These are phyloP conservation scores for Nicotiana tomentosiformis DNA, from an alignment of 257 asterid species.

Conservation along the genomic window DNA sequence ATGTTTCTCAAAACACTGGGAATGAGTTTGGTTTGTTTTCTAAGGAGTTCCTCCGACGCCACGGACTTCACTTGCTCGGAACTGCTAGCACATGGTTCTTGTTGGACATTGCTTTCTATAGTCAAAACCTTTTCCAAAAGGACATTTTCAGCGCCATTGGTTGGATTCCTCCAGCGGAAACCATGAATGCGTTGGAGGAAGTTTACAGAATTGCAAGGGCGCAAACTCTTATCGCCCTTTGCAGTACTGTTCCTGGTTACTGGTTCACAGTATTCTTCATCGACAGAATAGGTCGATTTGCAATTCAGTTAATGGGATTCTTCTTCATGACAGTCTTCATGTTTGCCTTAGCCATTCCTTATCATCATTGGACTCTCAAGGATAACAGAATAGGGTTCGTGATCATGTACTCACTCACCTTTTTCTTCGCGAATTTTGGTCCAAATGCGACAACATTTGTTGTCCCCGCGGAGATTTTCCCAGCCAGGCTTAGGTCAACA, in stretches of 20 bases:
- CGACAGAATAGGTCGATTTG: constrained; percentile 33
- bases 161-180: constrained; percentile 30
- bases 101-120: constrained; percentile 37
- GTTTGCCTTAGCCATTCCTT: constrained; percentile 45
- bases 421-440: constrained; percentile 43
- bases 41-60: constrained; percentile 28
- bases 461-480: constrained; percentile 41
- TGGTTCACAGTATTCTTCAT: constrained; percentile 45
- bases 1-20: background rate
- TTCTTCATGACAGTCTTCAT: constrained; percentile 49
- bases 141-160: constrained; percentile 32
- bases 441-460: constrained; percentile 45
- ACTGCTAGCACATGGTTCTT: constrained; percentile 37
- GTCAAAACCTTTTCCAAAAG: constrained; percentile 43
- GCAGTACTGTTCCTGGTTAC: constrained; percentile 46
- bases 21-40: constrained; percentile 25
- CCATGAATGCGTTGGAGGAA: constrained; percentile 35
- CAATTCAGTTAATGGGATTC: constrained; percentile 42
- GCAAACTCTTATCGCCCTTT: constrained; percentile 40
- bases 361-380: constrained; percentile 29
- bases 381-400: constrained; percentile 33
- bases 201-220: constrained; percentile 31
- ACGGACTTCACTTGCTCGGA: constrained; percentile 36
- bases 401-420: constrained; percentile 32
- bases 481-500: constrained; percentile 39